Base-by-base conservation (phyloP, 352 stramenopile species). In the Globisporangium viniferum region DNA sequence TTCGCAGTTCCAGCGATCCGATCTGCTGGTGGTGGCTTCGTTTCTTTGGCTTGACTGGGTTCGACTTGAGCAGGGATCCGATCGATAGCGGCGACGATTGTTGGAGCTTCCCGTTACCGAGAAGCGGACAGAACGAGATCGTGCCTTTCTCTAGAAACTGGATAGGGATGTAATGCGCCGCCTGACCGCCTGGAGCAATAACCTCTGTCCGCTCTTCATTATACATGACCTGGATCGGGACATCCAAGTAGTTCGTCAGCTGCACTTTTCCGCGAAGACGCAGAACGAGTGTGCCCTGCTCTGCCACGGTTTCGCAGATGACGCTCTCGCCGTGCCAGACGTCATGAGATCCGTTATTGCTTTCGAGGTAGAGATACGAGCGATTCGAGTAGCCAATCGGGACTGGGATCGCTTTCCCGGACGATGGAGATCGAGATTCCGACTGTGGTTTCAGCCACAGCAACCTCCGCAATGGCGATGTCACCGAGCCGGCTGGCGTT, bases 301-400 rank as follows among this genome's bases (percentile, higher is more conserved):
- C 88, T 14, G 88, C 88, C 2, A 95, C 88, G 0, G 88, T 95
- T 68, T 95, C 86, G 24, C 86, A 93, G 60, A 95, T 92, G 49
- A 94, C 88, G 63, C 80, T 91, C 67, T 93, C 80, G 4, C 86
- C 84, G 58, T 90, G 82, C 84, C 86, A 92, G 15, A 79, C 79
- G 59, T 92, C 82, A 31, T 78, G 79, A 53, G 81, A 79, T 31
- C 83, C 80, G 27, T 73, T 80, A 39, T 75, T 79, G 64, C 77
- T 92, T 57, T 95, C 86, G 5, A 95, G 72, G 29, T 93, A 88
- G 60, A 95, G 73, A 67, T 92, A 95, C 54, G 86, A 94, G 31
- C 87, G 81, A 71, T 95, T 92, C 8, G 84, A 93, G 67, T 95
- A 93, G 20, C 87, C 88, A 62, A 95, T 95, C 0, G 88, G 88